Evolutionary conservation across 2,329 filamentous ascomycete genomes (phyloP), one percentile per base, ranked within the genome.

Genomic region (Xylariaceae sp.): DNA sequence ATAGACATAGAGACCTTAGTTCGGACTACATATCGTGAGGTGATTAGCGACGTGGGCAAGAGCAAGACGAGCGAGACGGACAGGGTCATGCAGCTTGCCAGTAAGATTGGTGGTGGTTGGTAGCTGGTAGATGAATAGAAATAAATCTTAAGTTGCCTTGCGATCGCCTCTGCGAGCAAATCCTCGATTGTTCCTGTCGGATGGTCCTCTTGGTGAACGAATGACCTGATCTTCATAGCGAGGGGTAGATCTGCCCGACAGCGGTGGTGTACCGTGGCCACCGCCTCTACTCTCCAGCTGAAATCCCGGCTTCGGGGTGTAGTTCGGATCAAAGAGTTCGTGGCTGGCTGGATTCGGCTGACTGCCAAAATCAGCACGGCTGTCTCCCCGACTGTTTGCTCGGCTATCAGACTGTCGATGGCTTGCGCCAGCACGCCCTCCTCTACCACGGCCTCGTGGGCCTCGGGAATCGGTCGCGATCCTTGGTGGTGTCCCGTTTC

Each of bases 11-110:
- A 86, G 55, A 89, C 80, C 67, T 75, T 99, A 65, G 83, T 85
- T 51, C 89, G 87, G 69, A 99, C 94, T 51, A 95, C 84, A 47
- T 99, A 90, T 74, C 84, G 94, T 57, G 87, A 92, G 71, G 93
- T 99, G 18, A 86, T 97, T 63, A 97, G 93, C 73, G 90, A 97
- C 68, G 90, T 99, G 41, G 94, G 94, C 46, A 96, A 94, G 74
- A 79, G 82, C 58, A 74, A 80, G 68, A 65, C 76, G 70, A 76
- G 78, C 54, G 88, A 91, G 66, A 87, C 89, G 41, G 88, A 95
- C 66, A 83, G 86, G 54, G 92, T 96, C 39, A 88, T 91, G 53
- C 90, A 94, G 66, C 78, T 99, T 65, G 93, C 93, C 43, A 87
- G 90, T 50, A 94, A 91, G 71, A 89, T 92, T 62, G 94, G 92